Evolutionary conservation across 257 asterid genomes (phyloP).

Genomic region (Linderniella brevidens): DNA sequence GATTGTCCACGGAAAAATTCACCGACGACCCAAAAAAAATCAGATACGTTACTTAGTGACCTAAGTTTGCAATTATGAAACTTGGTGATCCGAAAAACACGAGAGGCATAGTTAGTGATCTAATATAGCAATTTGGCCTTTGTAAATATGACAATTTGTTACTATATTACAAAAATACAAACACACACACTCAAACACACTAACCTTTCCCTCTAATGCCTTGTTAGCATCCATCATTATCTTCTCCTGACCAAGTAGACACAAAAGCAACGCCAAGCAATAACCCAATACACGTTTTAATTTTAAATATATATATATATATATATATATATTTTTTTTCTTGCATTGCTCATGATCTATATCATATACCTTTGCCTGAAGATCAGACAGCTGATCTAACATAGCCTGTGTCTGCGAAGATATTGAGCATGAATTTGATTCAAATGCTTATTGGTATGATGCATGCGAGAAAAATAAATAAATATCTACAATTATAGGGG

Average conservation of each 20-base stretch:
- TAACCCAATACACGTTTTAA: neutral
- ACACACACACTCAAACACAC: no score
- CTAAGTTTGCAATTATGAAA: no score
- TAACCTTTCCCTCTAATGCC: conserved; percentile 71
- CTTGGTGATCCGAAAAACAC: no score
- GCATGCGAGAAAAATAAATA: neutral
- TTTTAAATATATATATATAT: neutral
- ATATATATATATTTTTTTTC: neutral
- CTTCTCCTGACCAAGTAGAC: conserved; percentile 47
- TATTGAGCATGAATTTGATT: neutral
- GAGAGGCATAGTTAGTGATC: no score
- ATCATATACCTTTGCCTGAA: conserved; percentile 70
- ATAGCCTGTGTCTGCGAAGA: conserved; percentile 59
- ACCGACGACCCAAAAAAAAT: no score
- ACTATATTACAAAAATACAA: no score
- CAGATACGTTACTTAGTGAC: no score
- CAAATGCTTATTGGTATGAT: no score
- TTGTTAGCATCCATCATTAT: conserved; percentile 77
- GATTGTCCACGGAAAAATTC: no score
- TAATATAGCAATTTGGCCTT: no score
- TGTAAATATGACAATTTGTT: neutral
- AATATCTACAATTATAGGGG: neutral
- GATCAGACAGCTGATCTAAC: conserved; percentile 91
- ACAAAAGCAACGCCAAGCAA: neutral
- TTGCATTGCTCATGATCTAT: neutral